Conservation (phyloP, 1,139 yeast genomes). For the Yamadazyma atlantica region DNA sequence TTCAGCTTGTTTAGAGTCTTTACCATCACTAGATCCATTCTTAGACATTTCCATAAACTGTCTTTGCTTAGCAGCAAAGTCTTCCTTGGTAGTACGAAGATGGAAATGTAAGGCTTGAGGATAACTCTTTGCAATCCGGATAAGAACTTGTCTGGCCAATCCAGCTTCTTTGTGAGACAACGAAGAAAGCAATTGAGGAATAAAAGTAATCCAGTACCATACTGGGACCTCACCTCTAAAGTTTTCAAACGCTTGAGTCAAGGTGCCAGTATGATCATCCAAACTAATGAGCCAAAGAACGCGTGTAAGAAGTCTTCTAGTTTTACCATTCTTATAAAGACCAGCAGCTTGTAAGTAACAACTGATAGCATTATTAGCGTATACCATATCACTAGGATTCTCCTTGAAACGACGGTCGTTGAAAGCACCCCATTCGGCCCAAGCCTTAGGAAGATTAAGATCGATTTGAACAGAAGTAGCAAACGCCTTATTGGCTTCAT, state of each 20-base stretch:
- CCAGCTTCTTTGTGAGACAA: conserved; percentile 89
- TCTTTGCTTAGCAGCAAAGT: conserved; percentile 82
- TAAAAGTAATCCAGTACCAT: conserved; percentile 98
- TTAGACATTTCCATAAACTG: conserved; percentile 66
- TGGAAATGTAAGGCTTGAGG: conserved; percentile 98
- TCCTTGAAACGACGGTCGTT: conserved; percentile 88
- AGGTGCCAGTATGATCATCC: conserved; percentile 81
- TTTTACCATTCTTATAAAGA: conserved; percentile 85
- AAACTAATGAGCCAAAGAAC: conserved; percentile 91
- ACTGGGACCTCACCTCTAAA: conserved; percentile 96
- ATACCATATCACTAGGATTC: conserved; percentile 76
- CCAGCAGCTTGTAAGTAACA: conserved; percentile 98
- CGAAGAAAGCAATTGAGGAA: conserved; percentile 89
- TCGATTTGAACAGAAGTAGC: conserved; percentile 97
- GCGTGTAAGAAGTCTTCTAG: conserved; percentile 83
- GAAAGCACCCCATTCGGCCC: conserved; percentile 99
- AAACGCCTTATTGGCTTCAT: conserved; percentile 96
- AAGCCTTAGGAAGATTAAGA: conserved; percentile 89
- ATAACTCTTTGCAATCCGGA: conserved; percentile 90
- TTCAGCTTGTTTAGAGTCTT: conserved; percentile 8
- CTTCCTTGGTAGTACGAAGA: conserved; percentile 91
- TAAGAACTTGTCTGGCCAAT: conserved; percentile 81
- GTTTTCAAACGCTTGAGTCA: conserved; percentile 85
- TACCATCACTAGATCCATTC: background rate
- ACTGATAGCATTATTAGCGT: conserved; percentile 91